Evolutionary conservation across 2,329 filamentous ascomycete genomes (phyloP).

Genomic region (Colletotrichum sp.): DNA sequence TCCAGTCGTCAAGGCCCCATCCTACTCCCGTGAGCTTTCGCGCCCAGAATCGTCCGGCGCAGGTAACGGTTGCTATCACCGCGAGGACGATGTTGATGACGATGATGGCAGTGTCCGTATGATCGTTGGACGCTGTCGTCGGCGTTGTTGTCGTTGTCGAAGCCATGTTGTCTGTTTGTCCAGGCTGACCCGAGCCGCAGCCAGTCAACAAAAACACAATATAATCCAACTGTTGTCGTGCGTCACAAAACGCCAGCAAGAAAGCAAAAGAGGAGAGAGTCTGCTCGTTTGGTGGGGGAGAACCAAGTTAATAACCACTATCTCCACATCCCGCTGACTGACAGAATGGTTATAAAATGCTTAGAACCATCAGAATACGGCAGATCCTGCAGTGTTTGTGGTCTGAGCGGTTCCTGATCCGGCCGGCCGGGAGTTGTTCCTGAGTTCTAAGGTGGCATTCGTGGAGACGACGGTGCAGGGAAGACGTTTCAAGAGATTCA

Average conservation of each 20-base stretch:
- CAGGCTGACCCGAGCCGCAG: neutral
- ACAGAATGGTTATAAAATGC: neutral
- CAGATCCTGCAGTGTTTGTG: neutral
- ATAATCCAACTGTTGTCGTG: neutral
- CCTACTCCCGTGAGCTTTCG: conserved; percentile 1
- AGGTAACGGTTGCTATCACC: neutral
- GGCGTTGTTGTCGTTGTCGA: neutral
- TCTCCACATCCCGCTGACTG: neutral
- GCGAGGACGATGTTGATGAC: conserved; percentile 1
- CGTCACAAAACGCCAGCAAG: neutral
- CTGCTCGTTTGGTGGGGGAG: neutral
- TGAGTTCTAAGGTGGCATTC: neutral
- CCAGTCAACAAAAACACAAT: neutral
- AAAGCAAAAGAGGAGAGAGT: neutral
- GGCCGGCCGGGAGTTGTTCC: neutral
- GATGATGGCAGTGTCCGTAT: neutral
- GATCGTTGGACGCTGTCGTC: neutral
- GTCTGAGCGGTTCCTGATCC: neutral
- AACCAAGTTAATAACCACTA: neutral
- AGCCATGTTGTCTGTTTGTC: neutral
- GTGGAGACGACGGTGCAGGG: neutral
- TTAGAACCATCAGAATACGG: neutral
- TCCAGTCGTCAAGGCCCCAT: conserved; percentile 5
- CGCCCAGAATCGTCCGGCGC: neutral
- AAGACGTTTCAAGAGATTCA: neutral